Percentiles rank a stretch among this genome's conserved stretches.
These are phyloP conservation scores for Sporisorium graminicola DNA, from an alignment of 1,284 basidiomycete genomes.

Conservation along the genomic window DNA sequence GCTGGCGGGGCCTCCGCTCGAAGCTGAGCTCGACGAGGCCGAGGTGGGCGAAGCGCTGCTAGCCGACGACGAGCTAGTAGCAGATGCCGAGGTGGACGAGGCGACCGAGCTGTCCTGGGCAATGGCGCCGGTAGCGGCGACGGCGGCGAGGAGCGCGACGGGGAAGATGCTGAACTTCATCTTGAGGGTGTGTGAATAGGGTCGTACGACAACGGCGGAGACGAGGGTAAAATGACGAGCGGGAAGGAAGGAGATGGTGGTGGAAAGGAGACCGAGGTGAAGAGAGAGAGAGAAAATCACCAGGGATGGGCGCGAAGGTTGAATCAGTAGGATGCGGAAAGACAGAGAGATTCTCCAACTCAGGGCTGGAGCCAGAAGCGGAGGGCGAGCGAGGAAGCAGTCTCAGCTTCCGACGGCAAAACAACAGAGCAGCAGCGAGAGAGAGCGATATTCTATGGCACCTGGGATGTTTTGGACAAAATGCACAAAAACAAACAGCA, in stretches of 20 bases:
- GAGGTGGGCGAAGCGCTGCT: conserved; percentile 32
- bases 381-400: background rate
- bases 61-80: conserved; percentile 17
- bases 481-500: too few relatives aligned
- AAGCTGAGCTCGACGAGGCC: conserved; percentile 22
- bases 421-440: background rate
- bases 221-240: background rate
- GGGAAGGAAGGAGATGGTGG: conserved; percentile 11
- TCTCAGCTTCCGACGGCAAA: conserved; percentile 1
- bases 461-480: conserved; percentile 8
- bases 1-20: conserved; percentile 24
- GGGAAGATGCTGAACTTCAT: conserved; percentile 61
- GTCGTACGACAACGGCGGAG: background rate
- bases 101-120: conserved; percentile 47
- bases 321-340: background rate
- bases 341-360: background rate
- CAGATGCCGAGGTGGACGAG: conserved; percentile 25
- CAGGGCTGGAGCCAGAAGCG: background rate
- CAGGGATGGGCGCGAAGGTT: background rate
- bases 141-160: conserved; percentile 53
- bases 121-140: conserved; percentile 49
- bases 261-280: conserved; percentile 2
- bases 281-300: background rate
- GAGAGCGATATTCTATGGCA: background rate
- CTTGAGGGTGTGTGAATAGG: conserved; percentile 24